Percentiles rank a stretch among this genome's conserved stretches.
Evolutionary conservation across 305 asterid species (phyloP).

Genomic region (Fraxinus paxiana): DNA sequence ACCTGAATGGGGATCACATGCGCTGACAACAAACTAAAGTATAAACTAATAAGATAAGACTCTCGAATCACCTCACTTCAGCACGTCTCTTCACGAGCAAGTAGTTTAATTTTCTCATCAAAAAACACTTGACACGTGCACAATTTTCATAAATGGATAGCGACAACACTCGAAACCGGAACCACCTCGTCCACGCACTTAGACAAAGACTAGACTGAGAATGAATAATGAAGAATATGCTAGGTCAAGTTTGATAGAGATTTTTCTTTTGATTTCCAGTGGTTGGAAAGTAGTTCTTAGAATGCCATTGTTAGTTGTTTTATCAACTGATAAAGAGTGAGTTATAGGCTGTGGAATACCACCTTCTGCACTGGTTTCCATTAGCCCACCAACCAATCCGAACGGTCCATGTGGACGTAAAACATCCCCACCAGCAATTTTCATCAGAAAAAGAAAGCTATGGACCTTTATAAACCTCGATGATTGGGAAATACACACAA

Average conservation of each 20-base stretch:
- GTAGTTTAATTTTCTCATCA: not conserved
- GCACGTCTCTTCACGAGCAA: not conserved
- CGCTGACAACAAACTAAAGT: constrained; percentile 12
- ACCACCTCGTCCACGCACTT: not conserved
- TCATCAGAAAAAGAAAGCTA: not conserved
- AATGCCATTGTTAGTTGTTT: constrained; percentile 26
- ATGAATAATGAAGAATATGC: constrained; percentile 25
- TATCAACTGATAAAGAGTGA: constrained; percentile 14
- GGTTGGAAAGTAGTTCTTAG: constrained; percentile 37
- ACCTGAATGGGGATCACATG: not conserved
- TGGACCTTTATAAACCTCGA: not conserved
- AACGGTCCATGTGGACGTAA: not conserved
- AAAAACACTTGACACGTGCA: not conserved
- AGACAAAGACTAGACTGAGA: constrained; percentile 12
- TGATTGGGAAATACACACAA: constrained; percentile 21
- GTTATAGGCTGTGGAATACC: not conserved
- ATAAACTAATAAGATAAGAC: constrained; percentile 20
- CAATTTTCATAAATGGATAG: not conserved
- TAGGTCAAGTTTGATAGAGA: constrained; percentile 8
- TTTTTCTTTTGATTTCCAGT: constrained; percentile 22
- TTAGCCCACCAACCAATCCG: constrained; percentile 11
- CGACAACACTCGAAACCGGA: not conserved
- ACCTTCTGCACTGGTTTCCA: constrained; percentile 2
- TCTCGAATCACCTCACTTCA: not conserved
- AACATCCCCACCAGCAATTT: constrained; percentile 18